Evolutionary conservation across 1,284 basidiomycete species (phyloP), one percentile per base, ranked within the genome.

Genomic region (Serendipita sp.): DNA sequence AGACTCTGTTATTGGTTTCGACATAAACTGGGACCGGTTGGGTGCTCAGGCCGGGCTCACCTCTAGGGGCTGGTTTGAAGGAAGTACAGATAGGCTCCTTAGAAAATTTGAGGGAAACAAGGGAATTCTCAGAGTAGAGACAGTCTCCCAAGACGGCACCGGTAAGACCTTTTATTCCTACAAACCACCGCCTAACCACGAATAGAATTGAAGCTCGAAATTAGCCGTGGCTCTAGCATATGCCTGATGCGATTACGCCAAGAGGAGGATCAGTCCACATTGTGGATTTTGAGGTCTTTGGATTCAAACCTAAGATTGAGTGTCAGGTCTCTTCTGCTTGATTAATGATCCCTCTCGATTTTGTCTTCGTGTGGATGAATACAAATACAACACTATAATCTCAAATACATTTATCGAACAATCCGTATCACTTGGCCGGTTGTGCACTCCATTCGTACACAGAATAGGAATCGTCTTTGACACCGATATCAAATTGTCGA

Each of bases 181-280:
- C 29, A 4, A 26, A 58, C 8, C 8, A 5, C 8, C 29, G 2
- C 10, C 15, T 58, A 32, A 58, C 34, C 10, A 12, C 10, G 4
- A 8, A 58, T 34, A 58, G 53, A 58, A n/a, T 4, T 32, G 32
- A 58, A 58, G 34, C 5, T 58, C n/a, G 8, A 58, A n/a, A n/a
- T 58, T 10, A 26, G 34, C 15, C 26, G 15, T 4, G 32, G 32
- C 4, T 22, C 15, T 58, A 22, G 32, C 1, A 30, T n/a, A n/a
- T 22, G 53, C 26, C 32, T 58, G n/a, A n/a, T 58, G 53, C 26
- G 34, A n/a, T 17, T 58, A 22, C 53, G 53, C 29, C 53, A 58
- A 58, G 53, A 58, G 32, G 53, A 58, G 32, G 53, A 58, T 58
- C 26, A 58, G 26, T 58, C 53, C 6, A 58, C 53, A 10, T n/a